phyloP scores from a whole-genome alignment of 2,329 filamentous ascomycete species.

The Drechslera avenae region DNA sequence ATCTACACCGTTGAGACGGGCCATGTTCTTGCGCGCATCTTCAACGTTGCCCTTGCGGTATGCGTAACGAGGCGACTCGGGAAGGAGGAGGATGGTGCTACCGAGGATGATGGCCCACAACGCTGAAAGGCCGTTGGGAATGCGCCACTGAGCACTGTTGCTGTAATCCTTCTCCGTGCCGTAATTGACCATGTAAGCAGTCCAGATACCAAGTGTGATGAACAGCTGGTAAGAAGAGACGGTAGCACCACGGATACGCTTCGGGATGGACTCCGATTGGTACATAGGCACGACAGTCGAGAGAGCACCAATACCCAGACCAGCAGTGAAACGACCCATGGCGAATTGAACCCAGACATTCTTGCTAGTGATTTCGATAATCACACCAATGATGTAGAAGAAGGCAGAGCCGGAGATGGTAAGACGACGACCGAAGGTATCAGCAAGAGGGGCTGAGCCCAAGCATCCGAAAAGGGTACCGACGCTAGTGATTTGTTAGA shows the following conservation, averaged over 20 bases:
- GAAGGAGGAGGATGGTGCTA: constrained; percentile 59
- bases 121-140: constrained; percentile 65
- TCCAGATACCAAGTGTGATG: constrained; percentile 70
- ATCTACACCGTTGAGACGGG: constrained; percentile 61
- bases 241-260: constrained; percentile 67
- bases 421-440: constrained; percentile 64
- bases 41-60: constrained; percentile 61
- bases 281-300: constrained; percentile 66
- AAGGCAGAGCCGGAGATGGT: constrained; percentile 67
- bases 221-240: constrained; percentile 70
- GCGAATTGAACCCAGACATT: constrained; percentile 68
- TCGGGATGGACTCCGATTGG: constrained; percentile 68
- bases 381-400: constrained; percentile 67
- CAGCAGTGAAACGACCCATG: constrained; percentile 65
- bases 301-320: constrained; percentile 68
- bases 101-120: constrained; percentile 62
- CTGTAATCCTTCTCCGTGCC: constrained; percentile 59
- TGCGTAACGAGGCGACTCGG: constrained; percentile 63
- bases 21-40: constrained; percentile 57
- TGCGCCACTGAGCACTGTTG: constrained; percentile 64
- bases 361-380: constrained; percentile 67
- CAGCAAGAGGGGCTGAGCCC: constrained; percentile 62
- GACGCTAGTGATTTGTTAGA: constrained; percentile 46
- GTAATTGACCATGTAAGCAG: constrained; percentile 61
- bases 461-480: constrained; percentile 77